Conservation (phyloP, 345 rosid species). For the Microcos paniculata region DNA sequence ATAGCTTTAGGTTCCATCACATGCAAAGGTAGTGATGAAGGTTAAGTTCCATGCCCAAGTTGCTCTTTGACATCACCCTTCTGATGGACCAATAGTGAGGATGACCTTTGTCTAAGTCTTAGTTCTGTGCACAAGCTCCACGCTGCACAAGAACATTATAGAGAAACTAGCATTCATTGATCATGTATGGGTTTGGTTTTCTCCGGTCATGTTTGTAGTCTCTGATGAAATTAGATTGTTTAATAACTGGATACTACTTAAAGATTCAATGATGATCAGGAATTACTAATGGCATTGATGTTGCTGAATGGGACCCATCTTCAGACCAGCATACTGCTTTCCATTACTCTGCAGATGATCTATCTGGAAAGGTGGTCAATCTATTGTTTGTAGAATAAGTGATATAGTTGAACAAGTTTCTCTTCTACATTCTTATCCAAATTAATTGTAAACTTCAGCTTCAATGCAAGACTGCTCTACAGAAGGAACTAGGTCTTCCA, state of each 20-base stretch:
- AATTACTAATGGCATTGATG: conserved; percentile 83
- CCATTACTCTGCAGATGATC: conserved; percentile 66
- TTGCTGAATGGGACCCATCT: conserved; percentile 85
- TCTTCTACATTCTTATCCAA: conserved; percentile 19
- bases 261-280: conserved; percentile 41
- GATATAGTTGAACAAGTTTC: neutral
- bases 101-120: neutral
- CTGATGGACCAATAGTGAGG: neutral
- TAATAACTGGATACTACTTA: neutral
- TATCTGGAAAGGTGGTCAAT: conserved; percentile 71
- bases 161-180: neutral
- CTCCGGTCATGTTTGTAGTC: neutral
- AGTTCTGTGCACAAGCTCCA: neutral
- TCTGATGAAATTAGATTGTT: neutral
- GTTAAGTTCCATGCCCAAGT: neutral
- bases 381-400: conserved; percentile 2
- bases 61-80: neutral
- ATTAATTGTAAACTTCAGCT: conserved; percentile 44
- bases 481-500: conserved; percentile 88
- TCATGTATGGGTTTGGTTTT: conserved; percentile 4
- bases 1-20: neutral
- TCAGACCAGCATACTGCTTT: conserved; percentile 58
- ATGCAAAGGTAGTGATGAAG: neutral
- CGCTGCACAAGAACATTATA: neutral
- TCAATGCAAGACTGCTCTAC: conserved; percentile 82